A percentile compares a stretch with the other conserved stretches of the same genome.
Conservation (phyloP, 1,284 basidiomycete species). For the Malassezia nana region DNA sequence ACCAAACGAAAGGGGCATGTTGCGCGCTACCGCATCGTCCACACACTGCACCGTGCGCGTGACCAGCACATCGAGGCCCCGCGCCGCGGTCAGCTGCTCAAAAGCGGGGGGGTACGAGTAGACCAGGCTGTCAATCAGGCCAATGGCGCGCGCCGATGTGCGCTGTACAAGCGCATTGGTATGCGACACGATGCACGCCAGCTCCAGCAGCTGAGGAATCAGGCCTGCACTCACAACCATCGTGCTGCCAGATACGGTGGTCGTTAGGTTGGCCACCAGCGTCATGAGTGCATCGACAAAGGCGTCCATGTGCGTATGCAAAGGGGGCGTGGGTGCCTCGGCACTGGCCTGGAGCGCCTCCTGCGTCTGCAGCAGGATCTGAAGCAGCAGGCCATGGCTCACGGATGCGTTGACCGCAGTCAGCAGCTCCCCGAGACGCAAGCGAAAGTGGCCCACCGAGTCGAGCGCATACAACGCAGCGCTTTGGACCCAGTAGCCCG, state of each 20-base stretch:
- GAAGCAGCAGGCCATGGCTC: constrained; percentile 68
- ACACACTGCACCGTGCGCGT: constrained; percentile 60
- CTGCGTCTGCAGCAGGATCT: constrained; percentile 25
- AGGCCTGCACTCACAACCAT: constrained; percentile 96
- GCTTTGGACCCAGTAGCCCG: constrained; percentile 54
- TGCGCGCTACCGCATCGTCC: constrained; percentile 25
- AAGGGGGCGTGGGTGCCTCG: neutral
- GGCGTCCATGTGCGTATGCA: constrained; percentile 25
- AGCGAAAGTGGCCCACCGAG: constrained; percentile 73
- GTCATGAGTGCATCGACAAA: constrained; percentile 56
- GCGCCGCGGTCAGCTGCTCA: constrained; percentile 70
- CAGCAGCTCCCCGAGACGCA: constrained; percentile 73
- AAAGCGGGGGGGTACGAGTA: constrained; percentile 83
- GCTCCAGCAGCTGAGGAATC: constrained; percentile 61
- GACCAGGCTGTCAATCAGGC: constrained; percentile 81
- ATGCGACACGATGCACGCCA: constrained; percentile 24
- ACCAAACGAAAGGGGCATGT: constrained; percentile 28
- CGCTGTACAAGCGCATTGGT: constrained; percentile 39
- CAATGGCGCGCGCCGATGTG: constrained; percentile 57
- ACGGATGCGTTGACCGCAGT: constrained; percentile 87
- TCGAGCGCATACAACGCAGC: constrained; percentile 80
- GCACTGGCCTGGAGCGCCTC: neutral
- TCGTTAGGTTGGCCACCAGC: constrained; percentile 77
- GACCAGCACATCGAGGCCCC: constrained; percentile 76
- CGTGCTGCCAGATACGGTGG: constrained; percentile 71